A percentile compares a stretch with the other conserved stretches of the same genome.
Evolutionary conservation across 306 rosid species (phyloP).

Genomic region (Potentilla sterilis): DNA sequence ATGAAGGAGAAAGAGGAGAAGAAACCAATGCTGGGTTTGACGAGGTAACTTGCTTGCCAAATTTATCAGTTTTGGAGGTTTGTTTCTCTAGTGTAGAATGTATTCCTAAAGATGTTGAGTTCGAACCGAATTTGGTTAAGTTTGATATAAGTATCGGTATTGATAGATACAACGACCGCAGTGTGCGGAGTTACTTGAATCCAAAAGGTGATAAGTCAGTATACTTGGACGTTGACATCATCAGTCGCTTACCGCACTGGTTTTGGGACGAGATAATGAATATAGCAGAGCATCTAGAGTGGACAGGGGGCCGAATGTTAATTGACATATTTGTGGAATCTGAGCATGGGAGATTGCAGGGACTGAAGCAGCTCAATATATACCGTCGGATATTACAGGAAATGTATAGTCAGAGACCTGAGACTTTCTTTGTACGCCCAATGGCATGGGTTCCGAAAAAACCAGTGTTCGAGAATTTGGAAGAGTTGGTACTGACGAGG

Average conservation of each 20-base stretch:
- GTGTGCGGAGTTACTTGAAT: neutral
- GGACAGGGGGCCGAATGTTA: neutral
- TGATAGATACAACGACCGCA: no score
- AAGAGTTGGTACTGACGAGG: fast-evolving
- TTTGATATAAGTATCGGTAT: neutral
- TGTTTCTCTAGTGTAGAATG: neutral
- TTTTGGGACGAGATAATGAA: neutral
- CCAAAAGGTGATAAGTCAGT: neutral
- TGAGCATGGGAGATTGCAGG: neutral
- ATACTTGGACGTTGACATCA: fast-evolving
- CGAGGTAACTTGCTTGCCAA: neutral
- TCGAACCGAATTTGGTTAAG: neutral
- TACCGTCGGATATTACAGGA: no score
- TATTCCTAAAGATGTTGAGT: neutral
- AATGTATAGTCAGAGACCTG: no score
- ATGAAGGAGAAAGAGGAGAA: neutral
- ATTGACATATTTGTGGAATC: neutral
- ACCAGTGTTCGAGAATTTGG: neutral
- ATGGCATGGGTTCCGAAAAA: neutral
- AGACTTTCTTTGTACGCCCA: neutral
- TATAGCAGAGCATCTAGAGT: neutral
- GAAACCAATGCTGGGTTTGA: neutral
- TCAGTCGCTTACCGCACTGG: neutral
- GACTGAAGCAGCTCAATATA: neutral
- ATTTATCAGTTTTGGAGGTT: neutral